Evolutionary conservation across 768 basidiomycete species (phyloP), one percentile per base, ranked within the genome.

Genomic region (Tulasnella sp.): DNA sequence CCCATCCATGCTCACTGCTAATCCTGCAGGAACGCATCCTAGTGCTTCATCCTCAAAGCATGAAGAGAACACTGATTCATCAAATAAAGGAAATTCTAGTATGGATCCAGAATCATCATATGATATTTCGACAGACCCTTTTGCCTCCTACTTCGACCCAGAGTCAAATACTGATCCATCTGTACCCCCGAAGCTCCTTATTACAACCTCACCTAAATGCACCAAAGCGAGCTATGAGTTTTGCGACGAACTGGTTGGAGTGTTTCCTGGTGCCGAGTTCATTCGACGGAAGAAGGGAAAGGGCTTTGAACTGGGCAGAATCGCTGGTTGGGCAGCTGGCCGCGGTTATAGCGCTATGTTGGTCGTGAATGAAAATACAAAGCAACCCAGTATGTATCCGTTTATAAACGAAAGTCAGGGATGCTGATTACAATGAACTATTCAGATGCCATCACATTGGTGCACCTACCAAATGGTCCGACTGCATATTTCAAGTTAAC

Each of bases 321-420:
- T 96, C 60, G 86, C 92, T 27, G 77, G 83, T 3, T 99, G 95
- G 95, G 90, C 90, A 19, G 81, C 83, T 10, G 82, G 79, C 35
- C 70, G 95, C 60, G 83, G 83, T 2, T 99, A 88, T 63, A 83
- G 81, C 37, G 88, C 92, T 57, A 62, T 98, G 56, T 72, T 86
- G 37, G 88, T 99, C 2, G 87, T 98, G 29, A 98, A 98, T 56
- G 95, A 99, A 61, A 87, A 98, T 59, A 81, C 80, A 72, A 91
- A 91, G 63, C 82, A 81, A 62, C 85, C 91, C 12, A 95, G 95
- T 92, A 58, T 65, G 88, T 73, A 10, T 39, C 24, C 40, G 24
- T 41, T 41, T 48, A 28, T 10, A 16, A 29, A 9, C 27, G 4
- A 6, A 7, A 25, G n/a, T 33, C 1, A 19, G 48, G 13, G 15